Evolutionary conservation across 2,329 filamentous ascomycete genomes (phyloP).

Genomic region (Alternaria postmessia): DNA sequence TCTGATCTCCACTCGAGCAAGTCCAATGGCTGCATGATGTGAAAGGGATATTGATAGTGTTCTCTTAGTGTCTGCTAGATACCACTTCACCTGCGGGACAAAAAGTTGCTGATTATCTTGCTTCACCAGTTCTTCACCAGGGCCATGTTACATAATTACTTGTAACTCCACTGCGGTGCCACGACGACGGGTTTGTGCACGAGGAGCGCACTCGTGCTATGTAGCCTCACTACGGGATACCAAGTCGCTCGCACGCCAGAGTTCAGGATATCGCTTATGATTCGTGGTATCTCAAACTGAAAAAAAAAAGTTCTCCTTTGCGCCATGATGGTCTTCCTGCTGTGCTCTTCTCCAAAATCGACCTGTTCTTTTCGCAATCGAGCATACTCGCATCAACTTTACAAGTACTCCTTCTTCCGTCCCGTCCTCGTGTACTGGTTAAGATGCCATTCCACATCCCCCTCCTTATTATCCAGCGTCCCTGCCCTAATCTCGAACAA

Average conservation of each 20-base stretch:
- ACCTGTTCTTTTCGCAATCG: not conserved
- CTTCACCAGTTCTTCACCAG: not conserved
- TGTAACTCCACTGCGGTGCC: not conserved
- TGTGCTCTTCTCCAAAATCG: not conserved
- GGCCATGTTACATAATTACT: not conserved
- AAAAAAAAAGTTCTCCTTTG: not conserved
- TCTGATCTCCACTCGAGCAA: slow-evolving; percentile 52
- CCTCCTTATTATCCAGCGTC: slow-evolving; percentile 91
- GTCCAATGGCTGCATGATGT: slow-evolving; percentile 52
- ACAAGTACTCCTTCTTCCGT: slow-evolving; percentile 95
- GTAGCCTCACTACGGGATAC: not conserved
- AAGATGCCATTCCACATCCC: slow-evolving; percentile 95
- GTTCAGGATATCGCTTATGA: not conserved
- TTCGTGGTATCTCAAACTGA: slow-evolving; percentile 2
- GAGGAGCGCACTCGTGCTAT: not conserved
- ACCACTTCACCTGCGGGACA: not conserved
- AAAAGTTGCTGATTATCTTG: not conserved
- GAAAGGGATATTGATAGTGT: not conserved
- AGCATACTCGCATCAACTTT: not conserved
- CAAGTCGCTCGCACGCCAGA: not conserved
- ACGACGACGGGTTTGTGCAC: not conserved
- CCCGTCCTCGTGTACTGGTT: slow-evolving; percentile 94
- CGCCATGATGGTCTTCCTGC: not conserved
- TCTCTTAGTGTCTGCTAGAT: not conserved
- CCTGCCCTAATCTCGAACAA: slow-evolving; percentile 92